These are phyloP conservation scores for Fusarium redolens DNA, from an alignment of 2,329 filamentous ascomycete species.

Conservation along the genomic window DNA sequence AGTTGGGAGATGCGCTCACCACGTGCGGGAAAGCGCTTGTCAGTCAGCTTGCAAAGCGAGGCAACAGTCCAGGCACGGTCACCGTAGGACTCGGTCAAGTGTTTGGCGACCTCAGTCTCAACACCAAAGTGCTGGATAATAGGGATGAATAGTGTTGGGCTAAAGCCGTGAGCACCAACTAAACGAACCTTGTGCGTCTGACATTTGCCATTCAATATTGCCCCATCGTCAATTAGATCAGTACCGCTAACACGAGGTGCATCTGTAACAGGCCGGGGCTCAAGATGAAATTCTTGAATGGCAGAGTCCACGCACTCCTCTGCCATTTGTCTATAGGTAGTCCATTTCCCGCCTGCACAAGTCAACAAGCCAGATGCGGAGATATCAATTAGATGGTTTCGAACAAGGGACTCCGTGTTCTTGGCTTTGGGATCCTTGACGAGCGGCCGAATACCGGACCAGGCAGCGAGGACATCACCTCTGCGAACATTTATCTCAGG, in stretches of 20 bases:
- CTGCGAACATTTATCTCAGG: constrained; percentile 87
- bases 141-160: constrained; percentile 92
- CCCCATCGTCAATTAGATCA: constrained; percentile 76
- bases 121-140: constrained; percentile 93
- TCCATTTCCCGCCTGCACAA: constrained; percentile 92
- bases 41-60: constrained; percentile 79
- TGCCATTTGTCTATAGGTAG: constrained; percentile 92
- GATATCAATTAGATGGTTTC: constrained; percentile 85
- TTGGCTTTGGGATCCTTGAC: constrained; percentile 87
- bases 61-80: constrained; percentile 94
- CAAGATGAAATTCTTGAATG: constrained; percentile 74
- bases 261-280: constrained; percentile 66
- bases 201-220: constrained; percentile 73
- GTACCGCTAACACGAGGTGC: constrained; percentile 77
- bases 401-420: constrained; percentile 88
- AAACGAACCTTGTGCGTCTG: constrained; percentile 86
- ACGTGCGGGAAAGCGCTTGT: constrained; percentile 82
- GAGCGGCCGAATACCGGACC: constrained; percentile 88
- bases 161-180: constrained; percentile 87
- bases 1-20: constrained; percentile 82
- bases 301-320: constrained; percentile 89
- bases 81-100: constrained; percentile 88
- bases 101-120: constrained; percentile 91
- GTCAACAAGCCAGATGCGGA: constrained; percentile 85
- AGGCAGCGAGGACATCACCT: constrained; percentile 88